A percentile compares a stretch with the other conserved stretches of the same genome.
These are phyloP conservation scores for Tulasnella sp. DNA, from an alignment of 768 basidiomycete species.

Conservation along the genomic window DNA sequence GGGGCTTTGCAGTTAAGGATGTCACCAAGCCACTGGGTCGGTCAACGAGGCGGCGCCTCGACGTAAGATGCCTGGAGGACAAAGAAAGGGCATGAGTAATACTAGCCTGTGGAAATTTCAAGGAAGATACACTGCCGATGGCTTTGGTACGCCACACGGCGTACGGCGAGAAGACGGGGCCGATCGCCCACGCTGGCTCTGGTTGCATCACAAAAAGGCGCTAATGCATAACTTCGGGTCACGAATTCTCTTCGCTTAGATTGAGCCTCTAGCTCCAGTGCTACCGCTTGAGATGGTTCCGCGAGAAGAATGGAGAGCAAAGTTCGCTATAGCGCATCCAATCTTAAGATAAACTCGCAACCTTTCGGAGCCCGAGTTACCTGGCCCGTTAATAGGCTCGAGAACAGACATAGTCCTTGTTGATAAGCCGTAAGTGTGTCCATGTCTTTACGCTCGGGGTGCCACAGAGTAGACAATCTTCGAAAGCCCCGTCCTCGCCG, in stretches of 20 bases:
- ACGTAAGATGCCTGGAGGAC: not conserved
- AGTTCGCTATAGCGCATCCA: too few relatives aligned
- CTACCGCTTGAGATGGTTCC: too few relatives aligned
- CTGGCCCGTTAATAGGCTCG: not conserved
- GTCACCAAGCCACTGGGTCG: not conserved
- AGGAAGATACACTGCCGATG: not conserved
- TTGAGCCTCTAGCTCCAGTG: not conserved
- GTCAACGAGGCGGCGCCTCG: not conserved
- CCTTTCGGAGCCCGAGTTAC: not conserved
- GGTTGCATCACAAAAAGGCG: not conserved
- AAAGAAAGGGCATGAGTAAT: not conserved
- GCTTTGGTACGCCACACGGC: not conserved
- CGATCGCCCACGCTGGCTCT: not conserved
- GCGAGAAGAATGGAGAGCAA: too few relatives aligned
- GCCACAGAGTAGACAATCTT: not conserved
- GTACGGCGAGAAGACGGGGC: not conserved
- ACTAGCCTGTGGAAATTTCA: not conserved
- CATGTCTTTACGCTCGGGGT: not conserved
- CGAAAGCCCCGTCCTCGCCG: not conserved
- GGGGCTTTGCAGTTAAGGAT: slow-evolving; percentile 11
- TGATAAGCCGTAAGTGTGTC: not conserved
- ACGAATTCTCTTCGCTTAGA: not conserved
- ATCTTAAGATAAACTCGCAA: too few relatives aligned
- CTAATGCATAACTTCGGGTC: not conserved
- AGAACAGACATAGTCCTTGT: not conserved